These are phyloP conservation scores for Solanum okadae DNA, from an alignment of 257 asterid genomes.

Conservation along the genomic window DNA sequence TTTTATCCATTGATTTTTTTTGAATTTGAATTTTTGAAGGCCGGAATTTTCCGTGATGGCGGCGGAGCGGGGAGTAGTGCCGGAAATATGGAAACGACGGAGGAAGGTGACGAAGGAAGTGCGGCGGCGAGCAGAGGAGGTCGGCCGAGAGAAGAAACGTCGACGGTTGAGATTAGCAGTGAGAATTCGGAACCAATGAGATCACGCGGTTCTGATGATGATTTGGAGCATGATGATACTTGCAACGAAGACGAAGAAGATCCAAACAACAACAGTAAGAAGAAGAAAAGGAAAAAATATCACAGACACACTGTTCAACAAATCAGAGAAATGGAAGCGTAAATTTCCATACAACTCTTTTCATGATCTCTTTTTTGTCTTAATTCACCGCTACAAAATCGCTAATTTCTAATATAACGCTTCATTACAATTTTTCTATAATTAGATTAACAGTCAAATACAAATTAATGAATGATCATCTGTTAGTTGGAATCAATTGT, in stretches of 20 bases:
- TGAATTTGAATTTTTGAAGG: conserved; percentile 23
- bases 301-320: conserved; percentile 78
- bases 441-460: background rate
- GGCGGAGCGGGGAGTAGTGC: conserved; percentile 9
- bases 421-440: background rate
- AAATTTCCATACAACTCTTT: conserved; percentile 4
- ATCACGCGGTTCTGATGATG: conserved; percentile 49
- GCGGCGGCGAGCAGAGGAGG: conserved; percentile 11
- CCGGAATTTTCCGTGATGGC: conserved; percentile 63
- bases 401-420: background rate
- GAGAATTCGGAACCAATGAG: conserved; percentile 63
- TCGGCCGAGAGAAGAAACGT: conserved; percentile 18
- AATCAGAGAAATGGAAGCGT: conserved; percentile 82
- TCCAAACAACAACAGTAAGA: conserved; percentile 17
- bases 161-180: conserved; percentile 66
- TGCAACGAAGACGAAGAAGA: conserved; percentile 21
- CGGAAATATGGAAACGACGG: conserved; percentile 18
- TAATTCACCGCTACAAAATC: background rate
- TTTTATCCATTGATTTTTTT: background rate
- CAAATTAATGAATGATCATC: background rate
- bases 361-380: background rate
- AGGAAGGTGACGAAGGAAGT: conserved; percentile 21
- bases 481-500: background rate
- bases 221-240: conserved; percentile 32
- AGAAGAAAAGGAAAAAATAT: conserved; percentile 66